Conservation (phyloP, 1,284 basidiomycete species). For the Violaceomyces palustris region DNA sequence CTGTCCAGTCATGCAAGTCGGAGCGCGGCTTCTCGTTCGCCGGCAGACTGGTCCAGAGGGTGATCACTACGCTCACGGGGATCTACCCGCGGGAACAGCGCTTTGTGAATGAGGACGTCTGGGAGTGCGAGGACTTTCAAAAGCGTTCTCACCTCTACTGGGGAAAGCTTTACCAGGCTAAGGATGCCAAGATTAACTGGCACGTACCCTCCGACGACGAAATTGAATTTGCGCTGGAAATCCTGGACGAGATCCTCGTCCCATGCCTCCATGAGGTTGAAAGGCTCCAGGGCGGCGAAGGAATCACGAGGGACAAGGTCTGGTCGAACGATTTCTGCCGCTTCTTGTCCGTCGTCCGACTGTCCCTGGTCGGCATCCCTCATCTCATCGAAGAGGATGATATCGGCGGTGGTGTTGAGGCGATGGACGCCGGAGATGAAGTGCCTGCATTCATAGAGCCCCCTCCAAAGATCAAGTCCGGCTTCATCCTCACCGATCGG, state of each 20-base stretch:
- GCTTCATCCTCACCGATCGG: constrained; percentile 70
- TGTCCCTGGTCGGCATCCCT: constrained; percentile 68
- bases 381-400: constrained; percentile 60
- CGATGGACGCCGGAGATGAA: constrained; percentile 63
- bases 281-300: constrained; percentile 53
- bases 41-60: constrained; percentile 71
- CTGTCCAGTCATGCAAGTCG: constrained; percentile 75
- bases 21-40: constrained; percentile 84
- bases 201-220: constrained; percentile 73
- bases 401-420: constrained; percentile 60
- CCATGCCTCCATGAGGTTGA: constrained; percentile 70
- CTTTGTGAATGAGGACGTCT: constrained; percentile 78
- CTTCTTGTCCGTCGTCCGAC: constrained; percentile 60
- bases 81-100: constrained; percentile 77
- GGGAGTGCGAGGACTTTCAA: constrained; percentile 74
- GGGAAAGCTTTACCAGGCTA: constrained; percentile 75
- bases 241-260: constrained; percentile 66
- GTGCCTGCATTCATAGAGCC: constrained; percentile 62
- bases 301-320: constrained; percentile 46
- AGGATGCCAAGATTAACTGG: constrained; percentile 82
- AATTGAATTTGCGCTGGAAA: constrained; percentile 73
- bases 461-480: constrained; percentile 57
- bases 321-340: constrained; percentile 92
- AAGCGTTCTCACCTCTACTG: constrained; percentile 70
- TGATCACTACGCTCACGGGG: constrained; percentile 70